Evolutionary conservation across 345 rosid species (phyloP), one percentile per base, ranked within the genome.

Genomic region (Cardiospermum halicacabum): DNA sequence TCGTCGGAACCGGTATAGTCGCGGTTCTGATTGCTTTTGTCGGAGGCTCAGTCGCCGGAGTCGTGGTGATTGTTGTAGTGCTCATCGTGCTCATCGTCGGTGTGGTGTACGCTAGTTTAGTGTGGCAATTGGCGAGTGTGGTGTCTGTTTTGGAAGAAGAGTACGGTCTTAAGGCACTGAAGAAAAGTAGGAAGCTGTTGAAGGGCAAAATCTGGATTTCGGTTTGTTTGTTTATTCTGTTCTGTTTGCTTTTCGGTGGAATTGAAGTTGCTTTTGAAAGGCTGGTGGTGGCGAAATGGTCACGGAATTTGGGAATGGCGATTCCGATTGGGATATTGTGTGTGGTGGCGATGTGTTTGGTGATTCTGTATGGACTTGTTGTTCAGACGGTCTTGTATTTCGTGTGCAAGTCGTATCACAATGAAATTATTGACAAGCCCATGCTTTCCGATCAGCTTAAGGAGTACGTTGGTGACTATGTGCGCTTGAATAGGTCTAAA

Each of bases 331-430:
- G 82, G 8, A 18, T 65, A 2, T 7, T 69, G 10, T 84, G 84
- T 43, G 56, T 76, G 15, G 12, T 76, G 64, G 2, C 78, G 56
- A 57, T 78, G 45, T 49, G 72, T 15, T 42, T 13, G 54, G 56
- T 76, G 43, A 42, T 69, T 40, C 63, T 82, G 25, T 65, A 76
- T 16, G 70, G 78, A 11, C 75, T 78, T 8, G 89, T 85, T 2
- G 48, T 67, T 19, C 76, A 78, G 15, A 80, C 89, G 0, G 76
- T 80, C 4, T 56, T 80, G 27, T 85, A 85, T 69, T 80, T 85
- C 5, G 80, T 80, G 11, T 82, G 89, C 77, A 81, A 84, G 66
- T 77, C 86, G 0, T 78, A 79, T 53, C 86, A 82, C 81, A 66
- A 72, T 60, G 80, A 81, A 54, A 75, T 56, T 2, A 81, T 78